Evolutionary conservation across 805 yeast genomes (phyloP), one percentile per base, ranked within the genome.

Genomic region (Ascoidea rubescens): DNA sequence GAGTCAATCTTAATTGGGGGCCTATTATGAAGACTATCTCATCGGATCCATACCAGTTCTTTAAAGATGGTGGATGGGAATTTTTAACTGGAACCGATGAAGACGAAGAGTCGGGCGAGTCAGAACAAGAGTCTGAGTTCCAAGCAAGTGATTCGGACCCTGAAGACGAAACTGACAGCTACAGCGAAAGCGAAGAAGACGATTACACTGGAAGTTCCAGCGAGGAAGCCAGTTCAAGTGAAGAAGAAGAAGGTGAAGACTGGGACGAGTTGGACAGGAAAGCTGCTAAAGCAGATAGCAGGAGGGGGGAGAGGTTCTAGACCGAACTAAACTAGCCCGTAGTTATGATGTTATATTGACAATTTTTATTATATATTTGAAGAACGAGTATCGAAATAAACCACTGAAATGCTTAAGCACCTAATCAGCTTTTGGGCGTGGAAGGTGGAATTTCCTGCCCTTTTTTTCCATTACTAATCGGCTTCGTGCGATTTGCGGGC

Each of bases 11-110:
- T 78, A 89, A 88, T 70, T 93, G 99, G 99, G 73, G 81, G 12
- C 83, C 89, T 30, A 90, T 93, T 64, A 91, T 93, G 96, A 91
- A 89, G 69, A 88, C 97, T 0, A 80, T 91, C 56, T 80, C 77
- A 57, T 82, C 89, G 4, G 96, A 93, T 66, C 98, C 99, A 12
- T 88, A 88, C 64, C 91, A 88, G 63, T 93, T 93, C 71, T 93
- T 90, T 68, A 70, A 78, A 49, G 95, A 87, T 61, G 99, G 98
- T 52, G 99, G 99, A 51, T 93, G 99, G 99, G 77, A 80, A 32
- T 88, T 93, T 77, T 77, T 93, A 66, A 87, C 89, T 32, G 91
- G 93, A 46, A 91, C 82, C 48, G 89, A 90, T 21, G 96, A 83
- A 54, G 84, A 78, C 50, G 95, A 80, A 55, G 79, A 72, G 37